Conservation (phyloP, 148 eudicot species). For the Salicornia ramosissima region DNA sequence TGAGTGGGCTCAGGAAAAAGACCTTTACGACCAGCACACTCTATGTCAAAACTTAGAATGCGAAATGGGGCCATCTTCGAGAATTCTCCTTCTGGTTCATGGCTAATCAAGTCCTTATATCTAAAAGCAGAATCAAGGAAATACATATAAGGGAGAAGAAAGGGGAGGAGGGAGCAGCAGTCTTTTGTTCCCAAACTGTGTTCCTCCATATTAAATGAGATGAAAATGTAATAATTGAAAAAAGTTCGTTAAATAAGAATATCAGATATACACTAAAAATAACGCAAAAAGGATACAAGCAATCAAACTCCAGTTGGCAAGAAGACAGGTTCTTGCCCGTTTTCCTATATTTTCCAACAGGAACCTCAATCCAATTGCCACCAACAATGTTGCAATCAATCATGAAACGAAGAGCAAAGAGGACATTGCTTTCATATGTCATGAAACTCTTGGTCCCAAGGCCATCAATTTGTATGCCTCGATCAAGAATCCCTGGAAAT, state of each 20-base stretch:
- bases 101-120: conserved; percentile 79
- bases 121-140: conserved; percentile 41
- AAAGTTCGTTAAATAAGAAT: background rate
- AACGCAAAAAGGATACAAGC: conserved; percentile 66
- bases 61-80: conserved; percentile 99
- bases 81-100: conserved; percentile 86
- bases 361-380: conserved; percentile 96
- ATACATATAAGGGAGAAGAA: background rate
- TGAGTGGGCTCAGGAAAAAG: conserved; percentile 87
- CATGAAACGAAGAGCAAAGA: conserved; percentile 95
- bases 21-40: conserved; percentile 99
- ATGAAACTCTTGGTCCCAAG: conserved; percentile 81
- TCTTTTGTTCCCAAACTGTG: background rate
- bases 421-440: conserved; percentile 94
- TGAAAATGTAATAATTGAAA: background rate
- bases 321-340: conserved; percentile 54
- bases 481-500: conserved; percentile 77
- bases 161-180: background rate
- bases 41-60: conserved; percentile 94
- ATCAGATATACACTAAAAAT: conserved; percentile 1
- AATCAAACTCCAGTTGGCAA: conserved; percentile 92
- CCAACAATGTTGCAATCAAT: conserved; percentile 92
- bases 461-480: conserved; percentile 91
- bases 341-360: conserved; percentile 62
- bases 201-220: conserved; percentile 4